Evolutionary conservation across 1,284 basidiomycete genomes (phyloP), one percentile per base, ranked within the genome.

Genomic region (Mycena citricolor): DNA sequence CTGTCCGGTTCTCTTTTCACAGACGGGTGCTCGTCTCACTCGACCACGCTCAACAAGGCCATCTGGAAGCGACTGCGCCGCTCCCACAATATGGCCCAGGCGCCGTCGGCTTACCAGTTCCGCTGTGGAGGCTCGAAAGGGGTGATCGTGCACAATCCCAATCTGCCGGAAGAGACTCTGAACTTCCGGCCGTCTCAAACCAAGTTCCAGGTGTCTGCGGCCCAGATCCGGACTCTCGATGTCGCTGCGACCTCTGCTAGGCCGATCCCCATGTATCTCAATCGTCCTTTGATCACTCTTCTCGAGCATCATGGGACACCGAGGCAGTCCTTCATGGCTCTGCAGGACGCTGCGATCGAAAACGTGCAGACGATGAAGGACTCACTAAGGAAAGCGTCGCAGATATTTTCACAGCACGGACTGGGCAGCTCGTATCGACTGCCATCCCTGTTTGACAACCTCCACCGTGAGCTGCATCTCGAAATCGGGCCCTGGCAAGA

Each of bases 161-260:
- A 52, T 4, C 56, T 76, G 0, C 30, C 49, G n/a, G 64, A 61
- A 2, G 51, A 57, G 28, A 54, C 62, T 1, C 57, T 79, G 25
- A 58, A 58, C 48, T 55, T 77, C 8, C 66, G 77, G 4, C 63
- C 65, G 2, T 74, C 70, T 0, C 74, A 76, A 60, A 58, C 65
- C 34, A 79, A 79, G 51, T 78, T 77, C 50, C 67, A 70, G 0
- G n/a, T n/a, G n/a, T n/a, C n/a, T n/a, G 67, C 67, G 1, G 58
- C 61, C 0, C 54, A 66, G 23, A 52, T 61, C 12, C 61, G 63
- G 2, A 66, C 67, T 8, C 63, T 77, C 13, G 73, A 77, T 35
- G 73, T 79, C 30, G 66, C 72, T 20, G 60, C 63, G n/a, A 64
- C 66, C 3, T 76, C 75, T 17, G 47, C 59, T 4, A 57, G 59